Evolutionary conservation across 2,329 filamentous ascomycete species (phyloP), one percentile per base, ranked within the genome.

Genomic region (Penicillium sp.): DNA sequence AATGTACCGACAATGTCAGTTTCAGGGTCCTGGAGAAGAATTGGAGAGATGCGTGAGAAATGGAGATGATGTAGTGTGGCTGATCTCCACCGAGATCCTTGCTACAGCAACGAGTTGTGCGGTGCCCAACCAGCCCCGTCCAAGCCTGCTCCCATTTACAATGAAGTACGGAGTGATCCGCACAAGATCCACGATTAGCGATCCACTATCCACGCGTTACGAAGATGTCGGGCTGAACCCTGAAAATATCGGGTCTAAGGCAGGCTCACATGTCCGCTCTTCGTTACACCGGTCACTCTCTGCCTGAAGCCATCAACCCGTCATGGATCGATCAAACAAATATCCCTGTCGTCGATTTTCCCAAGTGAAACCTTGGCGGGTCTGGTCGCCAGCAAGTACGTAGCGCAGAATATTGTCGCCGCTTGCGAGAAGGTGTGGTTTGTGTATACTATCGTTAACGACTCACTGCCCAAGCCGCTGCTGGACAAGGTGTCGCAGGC

Each of bases 401-500:
- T 70, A 1, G 73, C 72, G 0, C 62, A 70, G 47, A 60, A 72
- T 8, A 65, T 78, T 5, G 68, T 72, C 13, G 56, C 68, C 29
- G 73, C 73, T 23, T 75, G 69, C 50, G 70, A 68, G 43, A 62
- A 68, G 27, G 70, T 76, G n/a, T 75, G 75, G 3, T 78, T 77
- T 51, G 72, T 75, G 1, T 76, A 75, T 45, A 73, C 15, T 18
- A 18, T 79, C 46, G 61, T 71, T 49, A 76, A 77, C 52, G 75
- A 79, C 57, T 72, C 71, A n/a, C 60, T 79, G 2, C 49, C 67
- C 2, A 60, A 65, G 9, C 52, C 64, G 5, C 57, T 70, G 10
- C 59, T 79, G 2, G 65, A 71, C 24, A 80, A 80, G 55, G 77
- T 78, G 4, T 76, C 75, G 9, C 75, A 76, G 55, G 70, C 70